Evolutionary conservation across 2,329 filamentous ascomycete species (phyloP).

Genomic region (Samsoniella hepiali): DNA sequence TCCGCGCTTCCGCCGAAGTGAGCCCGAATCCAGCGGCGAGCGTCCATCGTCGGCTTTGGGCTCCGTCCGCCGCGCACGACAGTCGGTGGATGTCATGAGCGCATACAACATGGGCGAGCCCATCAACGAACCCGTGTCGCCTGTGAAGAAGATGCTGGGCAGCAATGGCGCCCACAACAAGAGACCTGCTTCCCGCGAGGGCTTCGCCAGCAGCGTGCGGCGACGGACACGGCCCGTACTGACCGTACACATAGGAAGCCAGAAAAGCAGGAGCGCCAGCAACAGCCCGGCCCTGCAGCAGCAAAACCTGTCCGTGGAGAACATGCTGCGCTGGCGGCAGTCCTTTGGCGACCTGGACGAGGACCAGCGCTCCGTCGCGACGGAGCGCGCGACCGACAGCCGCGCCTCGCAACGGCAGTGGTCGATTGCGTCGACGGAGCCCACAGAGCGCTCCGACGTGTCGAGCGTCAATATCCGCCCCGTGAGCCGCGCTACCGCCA

Average conservation of each 20-base stretch:
- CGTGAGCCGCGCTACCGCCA: constrained; percentile 42
- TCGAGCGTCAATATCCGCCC: constrained; percentile 41
- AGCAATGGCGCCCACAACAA: background rate
- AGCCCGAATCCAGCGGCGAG: background rate
- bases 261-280: no score
- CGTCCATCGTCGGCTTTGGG: constrained; percentile 2
- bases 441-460: constrained; percentile 33
- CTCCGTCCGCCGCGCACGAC: constrained; percentile 11
- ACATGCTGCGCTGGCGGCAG: constrained; percentile 8
- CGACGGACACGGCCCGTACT: background rate
- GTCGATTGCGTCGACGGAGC: constrained; percentile 43
- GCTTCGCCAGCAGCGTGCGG: no score
- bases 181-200: background rate
- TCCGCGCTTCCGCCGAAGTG: constrained; percentile 6
- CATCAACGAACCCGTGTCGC: background rate
- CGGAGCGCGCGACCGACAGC: constrained; percentile 6
- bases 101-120: background rate
- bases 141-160: background rate
- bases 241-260: background rate
- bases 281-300: background rate
- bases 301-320: constrained; percentile 6
- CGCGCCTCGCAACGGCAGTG: constrained; percentile 27
- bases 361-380: background rate
- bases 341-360: background rate
- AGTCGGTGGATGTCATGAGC: constrained; percentile 1